Evolutionary conservation across 768 basidiomycete species (phyloP).

Genomic region (Mycena maculata): DNA sequence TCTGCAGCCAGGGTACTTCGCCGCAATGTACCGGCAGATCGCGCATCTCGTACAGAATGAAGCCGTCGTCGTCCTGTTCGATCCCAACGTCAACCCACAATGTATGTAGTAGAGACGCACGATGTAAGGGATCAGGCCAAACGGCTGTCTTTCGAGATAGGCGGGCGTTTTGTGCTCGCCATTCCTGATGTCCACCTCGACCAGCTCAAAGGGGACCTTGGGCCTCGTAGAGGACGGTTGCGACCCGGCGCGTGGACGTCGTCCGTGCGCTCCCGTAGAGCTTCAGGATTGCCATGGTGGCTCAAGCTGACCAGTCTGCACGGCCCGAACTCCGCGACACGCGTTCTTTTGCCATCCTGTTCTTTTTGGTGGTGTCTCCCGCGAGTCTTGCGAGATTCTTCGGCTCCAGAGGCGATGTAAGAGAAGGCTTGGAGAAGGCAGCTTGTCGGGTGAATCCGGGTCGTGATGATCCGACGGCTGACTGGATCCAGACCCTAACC

Average conservation of each 20-base stretch:
- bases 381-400: no score
- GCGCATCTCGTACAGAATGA: constrained; percentile 54
- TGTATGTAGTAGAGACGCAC: neutral
- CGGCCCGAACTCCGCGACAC: no score
- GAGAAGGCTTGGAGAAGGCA: no score
- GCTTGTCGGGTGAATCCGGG: no score
- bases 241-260: constrained; percentile 22
- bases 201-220: constrained; percentile 28
- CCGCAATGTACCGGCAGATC: constrained; percentile 57
- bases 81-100: neutral
- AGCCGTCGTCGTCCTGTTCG: constrained; percentile 56
- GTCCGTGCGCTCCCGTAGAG: constrained; percentile 15
- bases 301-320: no score
- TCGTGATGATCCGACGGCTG: no score
- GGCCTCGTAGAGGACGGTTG: constrained; percentile 15
- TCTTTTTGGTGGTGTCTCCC: no score
- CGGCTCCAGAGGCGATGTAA: no score
- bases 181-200: constrained; percentile 38
- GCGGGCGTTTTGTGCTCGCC: constrained; percentile 50
- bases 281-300: constrained; percentile 20
- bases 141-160: constrained; percentile 55
- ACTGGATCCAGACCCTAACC: no score
- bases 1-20: constrained; percentile 53
- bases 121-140: constrained; percentile 50
- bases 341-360: no score